Percentiles rank a stretch among this genome's conserved stretches.
Evolutionary conservation across 2,329 filamentous ascomycete genomes (phyloP).

Genomic region (Pestalotiopsis sp.): DNA sequence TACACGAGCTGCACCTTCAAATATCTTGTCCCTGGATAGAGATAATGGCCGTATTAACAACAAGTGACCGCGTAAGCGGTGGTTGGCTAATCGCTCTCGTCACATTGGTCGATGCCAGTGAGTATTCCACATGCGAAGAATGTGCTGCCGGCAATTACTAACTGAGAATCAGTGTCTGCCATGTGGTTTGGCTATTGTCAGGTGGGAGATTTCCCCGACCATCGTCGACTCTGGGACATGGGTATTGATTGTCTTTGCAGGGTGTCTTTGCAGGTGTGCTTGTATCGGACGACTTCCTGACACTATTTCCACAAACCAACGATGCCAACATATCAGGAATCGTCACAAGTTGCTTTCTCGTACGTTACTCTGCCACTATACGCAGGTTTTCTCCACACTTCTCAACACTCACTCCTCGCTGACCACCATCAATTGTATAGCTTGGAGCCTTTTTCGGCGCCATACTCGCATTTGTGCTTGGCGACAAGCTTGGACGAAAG

Average conservation of each 20-base stretch:
- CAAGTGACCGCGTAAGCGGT: slow-evolving; percentile 14
- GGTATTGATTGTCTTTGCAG: slow-evolving; percentile 20
- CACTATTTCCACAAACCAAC: slow-evolving; percentile 37
- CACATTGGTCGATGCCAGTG: slow-evolving; percentile 32
- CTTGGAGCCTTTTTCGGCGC: slow-evolving; percentile 72
- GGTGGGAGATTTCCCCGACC: slow-evolving; percentile 20
- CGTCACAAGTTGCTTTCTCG: slow-evolving; percentile 45
- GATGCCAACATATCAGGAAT: slow-evolving; percentile 45
- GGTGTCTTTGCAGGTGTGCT: slow-evolving; percentile 46
- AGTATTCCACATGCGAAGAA: slow-evolving; percentile 23
- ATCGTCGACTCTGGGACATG: background rate
- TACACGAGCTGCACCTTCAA: background rate
- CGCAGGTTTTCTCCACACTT: background rate
- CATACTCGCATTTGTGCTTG: slow-evolving; percentile 61
- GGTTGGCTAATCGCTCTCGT: slow-evolving; percentile 28
- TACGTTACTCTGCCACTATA: slow-evolving; percentile 25
- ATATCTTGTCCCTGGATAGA: background rate
- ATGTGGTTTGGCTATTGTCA: slow-evolving; percentile 35
- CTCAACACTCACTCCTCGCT: background rate
- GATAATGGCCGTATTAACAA: background rate
- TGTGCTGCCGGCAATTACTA: background rate
- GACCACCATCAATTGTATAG: background rate
- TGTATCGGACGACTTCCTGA: slow-evolving; percentile 41
- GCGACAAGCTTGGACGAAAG: slow-evolving; percentile 69
- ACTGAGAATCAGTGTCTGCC: slow-evolving; percentile 24